Evolutionary conservation across 768 basidiomycete genomes (phyloP), one percentile per base, ranked within the genome.

Genomic region (Coprinopsis sp.): DNA sequence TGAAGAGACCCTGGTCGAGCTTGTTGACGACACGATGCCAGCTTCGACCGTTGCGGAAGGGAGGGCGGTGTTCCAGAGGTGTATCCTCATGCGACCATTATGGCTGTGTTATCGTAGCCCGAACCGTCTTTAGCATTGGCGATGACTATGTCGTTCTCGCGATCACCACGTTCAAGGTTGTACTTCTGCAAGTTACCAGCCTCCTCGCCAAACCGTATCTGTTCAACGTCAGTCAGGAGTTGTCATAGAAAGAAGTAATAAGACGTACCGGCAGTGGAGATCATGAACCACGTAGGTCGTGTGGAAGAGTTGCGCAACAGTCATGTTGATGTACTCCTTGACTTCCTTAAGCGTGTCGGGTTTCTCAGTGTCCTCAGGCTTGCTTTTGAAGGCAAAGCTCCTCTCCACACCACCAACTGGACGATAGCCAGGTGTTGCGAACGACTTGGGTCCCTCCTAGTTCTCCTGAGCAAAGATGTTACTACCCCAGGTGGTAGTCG

Each of bases 121-220:
- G 81, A 85, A 31, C 95, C 95, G 55, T 97, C 95, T 66, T 97
- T 92, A 2, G 95, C 95, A 57, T 95, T 95, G 44, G 88, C 81
- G 50, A 96, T 91, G 48, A 99, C 90, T 24, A 82, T 92, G 54
- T 99, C 93, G 52, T 79, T 79, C 58, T 91, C 92, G 44, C 66
- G 66, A 19, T 95, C 95, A 22, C 94, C 95, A 31, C 83, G 81
- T 1, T 83, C 93, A 57, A 94, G 95, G 79, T 98, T 98, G 76
- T 90, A 79, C 58, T 93, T 90, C 66, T 99, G 95, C 84, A 98
- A 99, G 76, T 99, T 97, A 12, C 94, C 94, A 2, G 87, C 69
- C 7, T 73, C 73, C 64, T 97, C 94, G 59, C 88, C 87, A 65
- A 99, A 99, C 95, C 95, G 52, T 92, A 89, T 36, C 85, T 82